Evolutionary conservation across 352 stramenopile species (phyloP).

Genomic region (Phytophthora tubulina): DNA sequence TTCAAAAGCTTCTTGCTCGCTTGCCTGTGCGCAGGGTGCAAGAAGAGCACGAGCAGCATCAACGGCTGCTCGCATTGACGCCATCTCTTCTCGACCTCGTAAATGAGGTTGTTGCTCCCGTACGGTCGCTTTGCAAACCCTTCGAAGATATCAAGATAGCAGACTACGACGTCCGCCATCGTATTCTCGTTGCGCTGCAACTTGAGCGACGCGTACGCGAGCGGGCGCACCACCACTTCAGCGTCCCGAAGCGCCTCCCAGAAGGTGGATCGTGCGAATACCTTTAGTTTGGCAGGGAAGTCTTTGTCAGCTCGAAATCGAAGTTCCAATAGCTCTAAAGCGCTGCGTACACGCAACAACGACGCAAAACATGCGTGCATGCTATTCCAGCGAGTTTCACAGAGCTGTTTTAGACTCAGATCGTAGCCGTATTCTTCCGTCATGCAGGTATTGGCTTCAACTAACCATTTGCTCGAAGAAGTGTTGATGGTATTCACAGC

Average conservation of each 20-base stretch:
- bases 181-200: conserved; percentile 19
- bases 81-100: conserved; percentile 18
- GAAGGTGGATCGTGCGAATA: background rate
- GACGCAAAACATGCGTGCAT: conserved; percentile 8
- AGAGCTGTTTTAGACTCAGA: conserved; percentile 12
- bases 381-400: conserved; percentile 22
- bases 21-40: conserved; percentile 13
- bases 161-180: conserved; percentile 13
- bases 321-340: conserved; percentile 3
- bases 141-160: conserved; percentile 18
- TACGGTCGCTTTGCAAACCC: conserved; percentile 5
- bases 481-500: conserved; percentile 12
- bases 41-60: conserved; percentile 18
- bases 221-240: background rate
- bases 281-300: background rate
- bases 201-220: conserved; percentile 1
- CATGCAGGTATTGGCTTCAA: conserved; percentile 17
- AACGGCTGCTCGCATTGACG: conserved; percentile 14
- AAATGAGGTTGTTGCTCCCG: background rate
- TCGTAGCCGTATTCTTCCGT: conserved; percentile 8
- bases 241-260: background rate
- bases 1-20: conserved; percentile 6
- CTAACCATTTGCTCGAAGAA: conserved; percentile 15
- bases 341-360: conserved; percentile 2
- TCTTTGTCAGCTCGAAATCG: background rate